Percentiles rank a stretch among this genome's conserved stretches.
Conservation (phyloP, 2,329 filamentous ascomycete species). For the Biscogniauxia mediterranea region DNA sequence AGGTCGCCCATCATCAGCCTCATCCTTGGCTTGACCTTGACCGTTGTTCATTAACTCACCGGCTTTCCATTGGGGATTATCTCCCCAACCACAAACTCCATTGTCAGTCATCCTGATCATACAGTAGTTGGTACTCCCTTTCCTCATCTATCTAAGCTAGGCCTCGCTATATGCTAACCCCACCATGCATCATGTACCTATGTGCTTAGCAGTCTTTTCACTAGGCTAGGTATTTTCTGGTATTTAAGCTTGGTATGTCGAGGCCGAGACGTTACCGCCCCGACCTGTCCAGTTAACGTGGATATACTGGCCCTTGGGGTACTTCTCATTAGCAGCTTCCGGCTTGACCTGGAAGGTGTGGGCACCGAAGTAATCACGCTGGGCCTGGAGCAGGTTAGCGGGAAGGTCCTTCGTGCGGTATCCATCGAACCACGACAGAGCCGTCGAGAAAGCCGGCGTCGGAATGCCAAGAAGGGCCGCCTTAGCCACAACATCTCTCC, state of each 20-base stretch:
- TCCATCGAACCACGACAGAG: constrained; percentile 97
- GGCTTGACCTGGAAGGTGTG: constrained; percentile 90
- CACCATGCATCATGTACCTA: constrained; percentile 14
- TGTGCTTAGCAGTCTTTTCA: constrained; percentile 8
- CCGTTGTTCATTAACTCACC: background rate
- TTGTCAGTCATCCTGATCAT: background rate
- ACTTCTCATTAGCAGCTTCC: constrained; percentile 72
- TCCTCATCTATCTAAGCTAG: constrained; percentile 26
- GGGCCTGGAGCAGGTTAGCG: constrained; percentile 96
- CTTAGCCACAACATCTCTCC: constrained; percentile 90
- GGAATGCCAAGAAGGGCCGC: constrained; percentile 92
- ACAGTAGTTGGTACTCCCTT: constrained; percentile 12
- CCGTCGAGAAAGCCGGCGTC: constrained; percentile 93
- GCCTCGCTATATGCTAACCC: constrained; percentile 17
- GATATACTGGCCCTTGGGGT: constrained; percentile 81
- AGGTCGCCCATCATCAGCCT: background rate
- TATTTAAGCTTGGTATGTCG: constrained; percentile 89
- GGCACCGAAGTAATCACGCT: constrained; percentile 99
- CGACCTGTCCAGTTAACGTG: constrained; percentile 99
- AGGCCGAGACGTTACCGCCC: constrained; percentile 94
- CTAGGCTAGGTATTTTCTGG: constrained; percentile 4
- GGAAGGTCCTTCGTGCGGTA: constrained; percentile 97
- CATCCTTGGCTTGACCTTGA: background rate
- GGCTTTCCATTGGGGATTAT: background rate
- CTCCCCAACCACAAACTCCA: background rate